Conservation (phyloP, 306 rosid genomes). For the Vigna mungo region DNA sequence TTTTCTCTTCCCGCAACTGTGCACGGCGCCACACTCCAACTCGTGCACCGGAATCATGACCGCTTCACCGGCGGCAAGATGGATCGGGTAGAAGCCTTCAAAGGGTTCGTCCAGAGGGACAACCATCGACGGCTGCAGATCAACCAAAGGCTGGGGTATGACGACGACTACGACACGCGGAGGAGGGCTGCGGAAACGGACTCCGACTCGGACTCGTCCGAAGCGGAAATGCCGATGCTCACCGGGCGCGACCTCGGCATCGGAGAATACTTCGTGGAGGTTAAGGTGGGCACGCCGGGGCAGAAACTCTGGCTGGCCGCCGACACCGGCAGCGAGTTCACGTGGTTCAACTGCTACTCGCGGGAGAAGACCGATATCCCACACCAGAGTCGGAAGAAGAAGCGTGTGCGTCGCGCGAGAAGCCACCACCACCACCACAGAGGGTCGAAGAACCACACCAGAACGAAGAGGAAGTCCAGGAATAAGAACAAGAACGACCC, state of each 20-base stretch:
- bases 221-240: conserved; percentile 53
- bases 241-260: conserved; percentile 60
- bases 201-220: too few relatives aligned
- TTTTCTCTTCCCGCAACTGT: conserved; percentile 8
- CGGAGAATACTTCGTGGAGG: conserved; percentile 70
- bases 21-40: conserved; percentile 48
- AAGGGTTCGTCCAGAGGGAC: conserved; percentile 56
- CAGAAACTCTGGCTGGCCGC: conserved; percentile 65
- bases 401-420: neutral
- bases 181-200: conserved; percentile 30
- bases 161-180: neutral
- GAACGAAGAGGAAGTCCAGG: neutral
- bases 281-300: conserved; percentile 70
- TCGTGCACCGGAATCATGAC: conserved; percentile 59
- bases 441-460: neutral
- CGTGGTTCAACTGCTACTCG: conserved; percentile 57
- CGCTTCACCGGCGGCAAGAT: neutral
- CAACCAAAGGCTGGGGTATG: conserved; percentile 11
- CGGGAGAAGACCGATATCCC: neutral
- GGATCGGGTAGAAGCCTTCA: conserved; percentile 35
- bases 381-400: neutral
- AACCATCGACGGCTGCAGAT: conserved; percentile 32
- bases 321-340: conserved; percentile 82
- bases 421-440: neutral
- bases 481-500: neutral